A percentile compares a stretch with the other conserved stretches of the same genome.
Evolutionary conservation across 2,329 filamentous ascomycete species (phyloP).

Genomic region (Colletotrichum truncatum): DNA sequence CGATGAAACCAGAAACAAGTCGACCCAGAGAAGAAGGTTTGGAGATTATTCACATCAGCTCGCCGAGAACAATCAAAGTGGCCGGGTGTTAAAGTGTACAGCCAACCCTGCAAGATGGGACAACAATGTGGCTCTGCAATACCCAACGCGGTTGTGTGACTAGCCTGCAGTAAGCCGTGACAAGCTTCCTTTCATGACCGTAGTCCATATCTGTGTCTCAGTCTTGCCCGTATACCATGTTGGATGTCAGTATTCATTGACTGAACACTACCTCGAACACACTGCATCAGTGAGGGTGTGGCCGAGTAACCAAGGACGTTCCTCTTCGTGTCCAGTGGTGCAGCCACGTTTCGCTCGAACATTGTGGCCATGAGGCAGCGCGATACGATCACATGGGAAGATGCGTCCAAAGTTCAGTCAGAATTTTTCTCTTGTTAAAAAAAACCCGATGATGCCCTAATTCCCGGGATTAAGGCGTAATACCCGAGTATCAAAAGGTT

Average conservation of each 20-base stretch:
- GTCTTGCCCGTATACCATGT: neutral
- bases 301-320: neutral
- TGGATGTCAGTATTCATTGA: neutral
- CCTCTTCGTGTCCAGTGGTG: neutral
- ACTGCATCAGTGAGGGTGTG: neutral
- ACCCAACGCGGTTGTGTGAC: constrained; percentile 4
- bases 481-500: constrained; percentile 15
- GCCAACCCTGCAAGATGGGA: neutral
- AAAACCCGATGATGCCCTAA: neutral
- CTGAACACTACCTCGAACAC: neutral
- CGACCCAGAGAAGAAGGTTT: too few species aligned
- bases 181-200: neutral
- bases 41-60: too few species aligned
- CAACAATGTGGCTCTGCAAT: neutral
- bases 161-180: neutral
- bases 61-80: too few species aligned
- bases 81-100: neutral
- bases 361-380: neutral
- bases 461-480: constrained; percentile 7
- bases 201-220: constrained; percentile 15
- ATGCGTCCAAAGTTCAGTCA: constrained; percentile 4
- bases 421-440: neutral
- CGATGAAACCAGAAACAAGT: neutral
- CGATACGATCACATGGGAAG: neutral
- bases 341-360: neutral